A percentile compares a stretch with the other conserved stretches of the same genome.
These are phyloP conservation scores for Amanita pseudoporphyria DNA, from an alignment of 768 basidiomycete genomes.

Conservation along the genomic window DNA sequence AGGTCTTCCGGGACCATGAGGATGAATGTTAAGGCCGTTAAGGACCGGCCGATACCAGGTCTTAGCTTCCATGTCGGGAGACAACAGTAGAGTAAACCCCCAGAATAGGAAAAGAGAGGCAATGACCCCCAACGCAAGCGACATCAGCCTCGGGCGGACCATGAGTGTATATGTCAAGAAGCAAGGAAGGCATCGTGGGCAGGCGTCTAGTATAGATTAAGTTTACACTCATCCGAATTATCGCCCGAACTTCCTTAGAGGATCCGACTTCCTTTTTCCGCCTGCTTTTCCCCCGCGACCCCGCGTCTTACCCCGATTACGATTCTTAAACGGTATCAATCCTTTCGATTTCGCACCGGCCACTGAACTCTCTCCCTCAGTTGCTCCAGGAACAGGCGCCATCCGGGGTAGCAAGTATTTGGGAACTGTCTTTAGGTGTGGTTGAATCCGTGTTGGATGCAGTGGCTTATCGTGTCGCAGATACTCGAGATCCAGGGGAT, in stretches of 20 bases:
- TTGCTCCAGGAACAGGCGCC: constrained; percentile 42
- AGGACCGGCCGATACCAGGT: background rate
- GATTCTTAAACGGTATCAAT: constrained; percentile 74
- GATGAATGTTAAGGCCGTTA: background rate
- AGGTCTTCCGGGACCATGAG: background rate
- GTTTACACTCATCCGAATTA: constrained; percentile 11
- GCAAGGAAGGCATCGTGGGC: background rate
- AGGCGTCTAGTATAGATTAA: too few species aligned
- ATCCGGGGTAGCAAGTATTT: constrained; percentile 85
- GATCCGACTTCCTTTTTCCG: constrained; percentile 70
- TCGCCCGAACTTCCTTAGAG: constrained; percentile 65
- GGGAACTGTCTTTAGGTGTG: constrained; percentile 95
- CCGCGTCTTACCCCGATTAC: constrained; percentile 43
- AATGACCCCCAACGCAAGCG: background rate
- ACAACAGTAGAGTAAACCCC: background rate
- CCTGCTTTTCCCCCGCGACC: constrained; percentile 47
- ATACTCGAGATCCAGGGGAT: constrained; percentile 87
- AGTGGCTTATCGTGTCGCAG: constrained; percentile 91
- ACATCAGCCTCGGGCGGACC: background rate
- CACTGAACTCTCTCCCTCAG: constrained; percentile 14
- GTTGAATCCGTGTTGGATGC: constrained; percentile 80
- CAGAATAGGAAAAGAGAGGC: background rate
- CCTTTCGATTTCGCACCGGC: constrained; percentile 28
- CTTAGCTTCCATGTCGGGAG: background rate
- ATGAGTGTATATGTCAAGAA: background rate